These are phyloP conservation scores for Tylopilus subfusipes DNA, from an alignment of 768 basidiomycete species.

Conservation along the genomic window DNA sequence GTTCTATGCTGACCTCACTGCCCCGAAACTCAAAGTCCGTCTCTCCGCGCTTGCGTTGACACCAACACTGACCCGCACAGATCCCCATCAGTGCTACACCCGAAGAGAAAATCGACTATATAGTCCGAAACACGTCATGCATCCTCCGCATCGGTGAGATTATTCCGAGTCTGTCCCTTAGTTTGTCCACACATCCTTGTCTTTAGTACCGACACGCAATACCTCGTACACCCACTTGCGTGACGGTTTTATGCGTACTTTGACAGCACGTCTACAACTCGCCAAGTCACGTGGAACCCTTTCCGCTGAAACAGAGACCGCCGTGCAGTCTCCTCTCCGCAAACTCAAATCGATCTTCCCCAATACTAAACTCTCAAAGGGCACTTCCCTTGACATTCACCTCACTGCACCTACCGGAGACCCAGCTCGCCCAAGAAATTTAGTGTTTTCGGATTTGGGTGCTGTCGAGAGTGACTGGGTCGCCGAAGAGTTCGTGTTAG, in stretches of 20 bases:
- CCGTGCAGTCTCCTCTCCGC: slow-evolving; percentile 59
- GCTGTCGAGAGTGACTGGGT: slow-evolving; percentile 71
- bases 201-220: slow-evolving; percentile 70
- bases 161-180: neutral
- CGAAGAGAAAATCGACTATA: slow-evolving; percentile 68
- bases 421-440: slow-evolving; percentile 44
- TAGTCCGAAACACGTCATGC: slow-evolving; percentile 66
- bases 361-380: slow-evolving; percentile 61
- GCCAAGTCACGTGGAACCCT: slow-evolving; percentile 51
- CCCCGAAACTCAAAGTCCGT: slow-evolving; percentile 56
- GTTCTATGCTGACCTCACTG: slow-evolving; percentile 82
- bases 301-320: slow-evolving; percentile 55
- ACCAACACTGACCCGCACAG: slow-evolving; percentile 32
- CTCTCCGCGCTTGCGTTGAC: neutral
- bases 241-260: slow-evolving; percentile 76
- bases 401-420: slow-evolving; percentile 51
- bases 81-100: slow-evolving; percentile 52
- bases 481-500: slow-evolving; percentile 64
- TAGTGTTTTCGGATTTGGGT: slow-evolving; percentile 73
- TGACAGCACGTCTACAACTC: slow-evolving; percentile 57
- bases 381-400: slow-evolving; percentile 65
- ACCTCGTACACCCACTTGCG: slow-evolving; percentile 78
- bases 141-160: slow-evolving; percentile 67
- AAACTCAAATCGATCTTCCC: slow-evolving; percentile 77
- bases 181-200: neutral